Evolutionary conservation across 2,329 filamentous ascomycete genomes (phyloP).

Genomic region (Aspergillus sp.): DNA sequence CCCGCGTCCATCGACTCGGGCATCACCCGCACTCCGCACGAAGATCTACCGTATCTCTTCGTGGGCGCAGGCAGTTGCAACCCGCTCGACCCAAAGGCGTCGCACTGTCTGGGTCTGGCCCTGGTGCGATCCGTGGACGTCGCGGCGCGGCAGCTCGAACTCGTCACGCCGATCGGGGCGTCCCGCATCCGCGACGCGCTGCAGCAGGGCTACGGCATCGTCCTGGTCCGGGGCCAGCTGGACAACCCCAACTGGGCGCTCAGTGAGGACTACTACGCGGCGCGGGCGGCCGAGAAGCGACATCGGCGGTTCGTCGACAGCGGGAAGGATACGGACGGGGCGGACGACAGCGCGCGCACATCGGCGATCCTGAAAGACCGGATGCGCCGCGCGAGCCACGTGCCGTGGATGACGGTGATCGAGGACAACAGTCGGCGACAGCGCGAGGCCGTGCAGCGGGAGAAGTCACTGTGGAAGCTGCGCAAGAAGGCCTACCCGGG

Average conservation of each 20-base stretch:
- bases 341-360: slow-evolving; percentile 17
- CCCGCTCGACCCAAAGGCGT: slow-evolving; percentile 48
- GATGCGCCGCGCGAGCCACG: slow-evolving; percentile 35
- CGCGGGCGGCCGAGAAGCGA: slow-evolving; percentile 35
- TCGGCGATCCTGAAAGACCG: slow-evolving; percentile 33
- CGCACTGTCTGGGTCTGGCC: slow-evolving; percentile 51
- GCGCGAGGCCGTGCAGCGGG: slow-evolving; percentile 25
- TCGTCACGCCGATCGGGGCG: slow-evolving; percentile 49
- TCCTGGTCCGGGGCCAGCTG: slow-evolving; percentile 49
- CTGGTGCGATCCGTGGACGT: slow-evolving; percentile 44
- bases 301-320: slow-evolving; percentile 25
- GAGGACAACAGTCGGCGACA: slow-evolving; percentile 32
- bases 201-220: slow-evolving; percentile 38
- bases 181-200: slow-evolving; percentile 29
- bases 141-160: slow-evolving; percentile 40
- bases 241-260: slow-evolving; percentile 48
- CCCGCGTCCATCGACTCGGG: slow-evolving; percentile 13
- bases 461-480: slow-evolving; percentile 38
- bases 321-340: slow-evolving; percentile 16
- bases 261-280: slow-evolving; percentile 42
- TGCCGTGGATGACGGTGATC: slow-evolving; percentile 42
- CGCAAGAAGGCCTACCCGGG: slow-evolving; percentile 38
- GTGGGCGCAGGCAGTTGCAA: slow-evolving; percentile 40
- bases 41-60: slow-evolving; percentile 53
- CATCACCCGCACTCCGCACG: slow-evolving; percentile 42